Evolutionary conservation across 2,329 filamentous ascomycete species (phyloP), one percentile per base, ranked within the genome.

Genomic region (Chlorencoelia australis): DNA sequence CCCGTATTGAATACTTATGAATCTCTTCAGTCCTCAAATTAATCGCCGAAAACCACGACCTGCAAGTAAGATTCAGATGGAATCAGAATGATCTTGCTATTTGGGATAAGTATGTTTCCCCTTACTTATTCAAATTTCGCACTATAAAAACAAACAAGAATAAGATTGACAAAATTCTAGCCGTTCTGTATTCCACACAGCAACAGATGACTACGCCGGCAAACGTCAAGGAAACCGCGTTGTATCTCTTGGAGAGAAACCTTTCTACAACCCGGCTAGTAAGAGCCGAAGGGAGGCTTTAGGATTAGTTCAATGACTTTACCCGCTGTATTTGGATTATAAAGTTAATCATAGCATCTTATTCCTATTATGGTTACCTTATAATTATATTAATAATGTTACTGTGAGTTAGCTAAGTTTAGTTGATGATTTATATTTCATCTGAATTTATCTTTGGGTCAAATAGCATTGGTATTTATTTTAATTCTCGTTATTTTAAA

Each of bases 161-260:
- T n/a, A 14, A 31, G 6, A 11, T 31, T 20, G n/a, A 35, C 13
- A 26, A 35, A 19, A 35, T 21, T 27, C 21, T 26, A n/a, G n/a
- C n/a, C n/a, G n/a, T n/a, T n/a, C n/a, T n/a, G n/a, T n/a, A n/a
- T n/a, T n/a, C n/a, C n/a, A n/a, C n/a, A n/a, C n/a, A n/a, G 73
- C 73, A 0, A 79, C 72, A 0, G 75, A 70, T 44, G 76, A 81
- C 43, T 79, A 78, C 8, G 60, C 60, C 20, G 63, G 61, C 1
- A 55, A 60, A 20, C 55, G 69, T 36, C 53, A 57, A 46, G 59
- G 64, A 32, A 57, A 69, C 45, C 51, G 69, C 37, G 56, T 65
- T 3, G 66, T 69, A 27, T 63, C 58, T 33, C 58, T 69, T 20
- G 69, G 61, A 16, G 69, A 63, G 59, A 62, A 52, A 41, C 69